A percentile compares a stretch with the other conserved stretches of the same genome.
These are phyloP conservation scores for Xylaria sp. DNA, from an alignment of 2,329 filamentous ascomycete genomes.

Conservation along the genomic window DNA sequence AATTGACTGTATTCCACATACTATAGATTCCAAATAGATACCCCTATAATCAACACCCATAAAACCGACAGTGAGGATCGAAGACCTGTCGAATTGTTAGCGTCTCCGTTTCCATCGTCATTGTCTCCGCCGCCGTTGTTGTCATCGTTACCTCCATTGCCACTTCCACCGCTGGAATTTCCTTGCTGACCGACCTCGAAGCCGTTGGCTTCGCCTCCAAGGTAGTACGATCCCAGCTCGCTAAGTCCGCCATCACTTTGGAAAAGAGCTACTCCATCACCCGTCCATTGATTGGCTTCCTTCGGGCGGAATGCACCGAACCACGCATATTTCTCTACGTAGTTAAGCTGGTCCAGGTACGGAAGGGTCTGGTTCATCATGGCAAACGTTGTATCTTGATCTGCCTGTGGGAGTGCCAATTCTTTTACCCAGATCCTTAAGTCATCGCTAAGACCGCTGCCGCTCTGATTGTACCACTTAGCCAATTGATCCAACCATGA, in stretches of 20 bases:
- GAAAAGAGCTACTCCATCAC: slow-evolving; percentile 53
- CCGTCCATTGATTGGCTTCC: slow-evolving; percentile 55
- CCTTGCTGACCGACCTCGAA: slow-evolving; percentile 51
- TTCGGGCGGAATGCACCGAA: slow-evolving; percentile 55
- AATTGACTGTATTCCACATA: not conserved
- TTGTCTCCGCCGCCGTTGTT: slow-evolving; percentile 15
- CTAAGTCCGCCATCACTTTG: slow-evolving; percentile 54
- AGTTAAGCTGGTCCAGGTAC: slow-evolving; percentile 51
- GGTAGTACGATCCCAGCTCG: slow-evolving; percentile 53
- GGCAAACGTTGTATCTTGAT: slow-evolving; percentile 50
- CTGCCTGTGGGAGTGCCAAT: slow-evolving; percentile 53
- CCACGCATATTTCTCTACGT: slow-evolving; percentile 56
- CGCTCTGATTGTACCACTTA: slow-evolving; percentile 51
- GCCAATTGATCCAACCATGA: slow-evolving; percentile 52
- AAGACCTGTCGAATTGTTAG: slow-evolving; percentile 35
- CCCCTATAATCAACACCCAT: slow-evolving; percentile 7
- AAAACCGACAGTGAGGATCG: slow-evolving; percentile 23
- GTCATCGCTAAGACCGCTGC: slow-evolving; percentile 35
- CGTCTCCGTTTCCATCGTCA: slow-evolving; percentile 29
- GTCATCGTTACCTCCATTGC: slow-evolving; percentile 31
- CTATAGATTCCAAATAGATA: slow-evolving; percentile 28
- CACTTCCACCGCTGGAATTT: slow-evolving; percentile 19
- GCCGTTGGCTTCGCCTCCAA: slow-evolving; percentile 54
- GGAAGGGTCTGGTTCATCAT: slow-evolving; percentile 56
- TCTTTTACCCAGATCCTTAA: slow-evolving; percentile 55